Evolutionary conservation across 176 grass and related monocot species (phyloP), one percentile per base, ranked within the genome.

Genomic region (Bothriochloa decipiens): DNA sequence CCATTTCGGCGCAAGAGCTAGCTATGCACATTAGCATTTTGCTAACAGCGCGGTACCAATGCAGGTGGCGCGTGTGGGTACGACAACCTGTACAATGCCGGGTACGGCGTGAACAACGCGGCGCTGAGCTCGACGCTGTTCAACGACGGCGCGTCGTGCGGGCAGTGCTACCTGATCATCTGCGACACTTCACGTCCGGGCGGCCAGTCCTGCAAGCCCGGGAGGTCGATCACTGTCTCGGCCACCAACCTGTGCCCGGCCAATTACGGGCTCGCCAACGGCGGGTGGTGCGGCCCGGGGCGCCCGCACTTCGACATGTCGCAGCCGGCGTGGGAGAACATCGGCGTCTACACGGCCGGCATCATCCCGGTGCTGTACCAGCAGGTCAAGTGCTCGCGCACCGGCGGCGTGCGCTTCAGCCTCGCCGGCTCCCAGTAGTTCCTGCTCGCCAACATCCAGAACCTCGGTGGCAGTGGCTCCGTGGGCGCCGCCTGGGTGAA

Each of bases 51-150:
- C 63, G 32, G 3, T 2, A 0, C 5, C 42, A 43, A 47, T 47
- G 46, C 45, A 97, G 94, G 94, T 11, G 94, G 89, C 49, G 94
- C 91, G 36, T 97, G 94, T 4, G 94, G 94, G n/a, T 97, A 97
- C 35, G 91, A 87, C 12, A 94, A 97, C 76, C 72, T 97, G 18
- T 97, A 94, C 87, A 16, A 50, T 4, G 47, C 47, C 14, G 47
- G 47, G 14, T 50, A 50, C 15, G 47, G 47, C 14, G 47, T 86
- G 0, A 4, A 5, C 47, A 50, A 16, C 1, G 47, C 47, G 0
- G 47, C 47, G 45, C 45, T 47, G 45, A 47, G 47, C 47, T 15
- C 47, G 13, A 17, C 15, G 47, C 47, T 50, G 47, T 50, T 50
- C 47, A 50, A 50, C 47, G 47, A 50, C 47, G 47, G 47, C 47